phyloP scores from a whole-genome alignment of 148 eudicot species.

The Amaranthus cruentus region DNA sequence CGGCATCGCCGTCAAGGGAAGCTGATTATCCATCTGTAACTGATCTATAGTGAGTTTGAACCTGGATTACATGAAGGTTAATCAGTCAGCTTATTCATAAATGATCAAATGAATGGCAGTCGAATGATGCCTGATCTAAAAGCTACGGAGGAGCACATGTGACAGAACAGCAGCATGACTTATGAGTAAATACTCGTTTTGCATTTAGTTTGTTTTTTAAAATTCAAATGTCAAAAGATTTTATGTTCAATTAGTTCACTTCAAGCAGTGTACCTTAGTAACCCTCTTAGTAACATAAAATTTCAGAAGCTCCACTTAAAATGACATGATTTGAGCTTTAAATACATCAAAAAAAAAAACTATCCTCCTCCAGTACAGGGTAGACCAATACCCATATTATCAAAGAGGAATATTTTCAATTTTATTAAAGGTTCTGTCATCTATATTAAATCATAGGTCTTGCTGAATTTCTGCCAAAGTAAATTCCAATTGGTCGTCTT shows the following conservation, averaged over 20 bases:
- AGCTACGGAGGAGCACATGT: background rate
- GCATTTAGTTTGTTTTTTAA: background rate
- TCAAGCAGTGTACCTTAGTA: no score
- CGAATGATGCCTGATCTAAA: background rate
- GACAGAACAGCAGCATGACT: background rate
- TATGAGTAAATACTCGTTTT: background rate
- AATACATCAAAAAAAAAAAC: no score
- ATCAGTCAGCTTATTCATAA: conserved; percentile 8
- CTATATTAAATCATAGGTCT: background rate
- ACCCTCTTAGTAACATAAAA: no score
- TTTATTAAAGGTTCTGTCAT: background rate
- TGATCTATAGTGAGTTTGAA: conserved; percentile 84
- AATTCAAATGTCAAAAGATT: background rate
- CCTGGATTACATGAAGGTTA: conserved; percentile 34
- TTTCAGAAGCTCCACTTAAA: no score
- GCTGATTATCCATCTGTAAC: conserved; percentile 92
- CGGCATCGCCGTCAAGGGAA: conserved; percentile 85
- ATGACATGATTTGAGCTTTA: no score
- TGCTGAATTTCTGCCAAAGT: background rate
- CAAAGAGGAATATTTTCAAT: no score
- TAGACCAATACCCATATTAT: no score
- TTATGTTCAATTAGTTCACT: no score
- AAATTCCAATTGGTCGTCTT: background rate
- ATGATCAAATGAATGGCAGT: background rate
- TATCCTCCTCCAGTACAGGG: no score